phyloP scores from a whole-genome alignment of 768 basidiomycete genomes.

The Psilocybe azurescens region DNA sequence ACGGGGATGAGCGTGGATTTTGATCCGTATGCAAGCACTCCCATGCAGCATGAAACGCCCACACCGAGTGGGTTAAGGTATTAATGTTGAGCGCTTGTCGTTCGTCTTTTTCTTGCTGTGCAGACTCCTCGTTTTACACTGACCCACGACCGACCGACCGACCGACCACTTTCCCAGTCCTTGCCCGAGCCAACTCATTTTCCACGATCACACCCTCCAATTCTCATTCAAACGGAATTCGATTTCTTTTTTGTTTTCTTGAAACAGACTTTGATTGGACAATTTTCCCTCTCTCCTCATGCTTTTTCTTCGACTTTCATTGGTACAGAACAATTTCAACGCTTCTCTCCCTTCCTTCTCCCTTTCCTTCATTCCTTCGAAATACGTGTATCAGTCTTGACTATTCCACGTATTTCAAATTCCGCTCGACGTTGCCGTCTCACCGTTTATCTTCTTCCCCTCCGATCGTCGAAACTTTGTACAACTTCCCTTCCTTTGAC shows the following conservation, averaged over 20 bases:
- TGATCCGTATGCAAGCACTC: conserved; percentile 38
- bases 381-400: too few relatives aligned
- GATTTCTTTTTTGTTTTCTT: not conserved
- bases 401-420: too few relatives aligned
- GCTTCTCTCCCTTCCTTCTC: too few relatives aligned
- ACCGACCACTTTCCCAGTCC: too few relatives aligned
- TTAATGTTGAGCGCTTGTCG: not conserved
- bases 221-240: not conserved
- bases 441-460: not conserved
- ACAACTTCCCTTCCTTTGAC: not conserved
- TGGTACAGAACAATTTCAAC: too few relatives aligned
- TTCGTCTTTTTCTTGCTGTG: too few relatives aligned
- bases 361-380: too few relatives aligned
- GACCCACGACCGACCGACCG: too few relatives aligned
- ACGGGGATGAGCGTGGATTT: conserved; percentile 36
- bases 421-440: too few relatives aligned
- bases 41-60: conserved; percentile 19
- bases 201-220: not conserved
- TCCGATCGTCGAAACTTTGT: not conserved
- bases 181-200: not conserved
- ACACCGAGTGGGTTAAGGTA: conserved; percentile 8
- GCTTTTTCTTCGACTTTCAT: not conserved
- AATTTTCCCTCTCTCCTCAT: not conserved
- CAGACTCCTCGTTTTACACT: too few relatives aligned
- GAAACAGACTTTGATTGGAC: not conserved